A percentile compares a stretch with the other conserved stretches of the same genome.
These are phyloP conservation scores for Mantamonas sphyraenae DNA, from an alignment of 78 protist genomes.

Conservation along the genomic window DNA sequence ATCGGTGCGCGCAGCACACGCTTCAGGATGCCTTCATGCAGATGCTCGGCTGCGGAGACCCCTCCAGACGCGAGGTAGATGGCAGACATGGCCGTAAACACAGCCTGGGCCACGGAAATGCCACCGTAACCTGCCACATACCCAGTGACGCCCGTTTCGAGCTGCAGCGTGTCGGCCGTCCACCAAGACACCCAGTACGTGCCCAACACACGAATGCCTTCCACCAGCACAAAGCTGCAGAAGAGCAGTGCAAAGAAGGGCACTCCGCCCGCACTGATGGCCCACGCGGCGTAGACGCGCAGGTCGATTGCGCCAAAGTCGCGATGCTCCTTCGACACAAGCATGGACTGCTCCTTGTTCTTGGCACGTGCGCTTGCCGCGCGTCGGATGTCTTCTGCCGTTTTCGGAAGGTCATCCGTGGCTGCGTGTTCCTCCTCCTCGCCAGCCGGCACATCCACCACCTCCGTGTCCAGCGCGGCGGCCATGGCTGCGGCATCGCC, in stretches of 20 bases:
- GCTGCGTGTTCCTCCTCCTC: neutral
- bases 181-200: conserved; percentile 6
- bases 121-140: neutral
- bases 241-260: neutral
- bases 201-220: neutral
- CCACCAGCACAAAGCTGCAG: neutral
- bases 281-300: neutral
- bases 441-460: neutral
- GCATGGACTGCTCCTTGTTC: neutral
- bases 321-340: conserved; percentile 13
- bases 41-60: neutral
- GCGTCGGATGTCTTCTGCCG: too few species aligned
- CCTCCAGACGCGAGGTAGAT: neutral
- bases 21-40: conserved; percentile 9
- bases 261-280: conserved; percentile 15
- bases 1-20: conserved; percentile 23
- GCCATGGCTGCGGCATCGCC: neutral
- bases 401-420: too few species aligned
- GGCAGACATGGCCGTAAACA: neutral
- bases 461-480: neutral
- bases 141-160: neutral
- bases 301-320: neutral
- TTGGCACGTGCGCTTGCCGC: neutral
- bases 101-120: neutral
- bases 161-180: neutral